Evolutionary conservation across 257 asterid genomes (phyloP), one percentile per base, ranked within the genome.

Genomic region (Mentha longifolia): DNA sequence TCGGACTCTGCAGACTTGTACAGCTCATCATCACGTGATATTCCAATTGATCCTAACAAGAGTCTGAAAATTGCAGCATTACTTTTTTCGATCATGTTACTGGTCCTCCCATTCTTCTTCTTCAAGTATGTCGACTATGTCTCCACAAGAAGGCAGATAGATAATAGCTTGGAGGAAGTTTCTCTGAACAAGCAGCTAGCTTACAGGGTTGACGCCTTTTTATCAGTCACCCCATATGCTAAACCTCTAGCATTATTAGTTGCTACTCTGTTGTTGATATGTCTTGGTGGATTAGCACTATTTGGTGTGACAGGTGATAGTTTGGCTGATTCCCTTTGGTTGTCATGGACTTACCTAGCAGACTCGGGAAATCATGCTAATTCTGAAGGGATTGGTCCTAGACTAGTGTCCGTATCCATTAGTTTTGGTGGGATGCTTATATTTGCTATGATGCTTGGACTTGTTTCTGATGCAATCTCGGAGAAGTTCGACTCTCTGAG

Each of bases 371-470:
- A 84, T 76, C 97, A 91, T 84, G 86, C 97, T 65, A 78, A 84
- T 79, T 87, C 96, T 69, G 95, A 85, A 79, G 96, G 95, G 80
- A 51, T 85, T 9, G 95, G 96, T 59, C 89, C 89, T 52, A 82
- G 92, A 46, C 77, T 88, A 71, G 97, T 88, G 57, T 88, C 95
- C 1, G 92, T 91, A 65, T 81, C 92, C 61, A 82, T 91, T 82
- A 91, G 91, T 76, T 92, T 87, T 10, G 96, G 96, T 75, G 97
- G 97, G 77, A 92, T 92, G 97, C 96, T 92, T 73, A 89, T 92
- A 74, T 92, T 92, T 85, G 96, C 95, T 58, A 92, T 92, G 97
- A 89, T 92, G 97, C 97, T 92, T 71, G 97, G 96, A 70, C 92
- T 92, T 50, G 95, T 92, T 66, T 89, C 93, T 60, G 97, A 92